A percentile compares a stretch with the other conserved stretches of the same genome.
Conservation (phyloP, 2,329 filamentous ascomycete genomes). For the Diplodia mutila region DNA sequence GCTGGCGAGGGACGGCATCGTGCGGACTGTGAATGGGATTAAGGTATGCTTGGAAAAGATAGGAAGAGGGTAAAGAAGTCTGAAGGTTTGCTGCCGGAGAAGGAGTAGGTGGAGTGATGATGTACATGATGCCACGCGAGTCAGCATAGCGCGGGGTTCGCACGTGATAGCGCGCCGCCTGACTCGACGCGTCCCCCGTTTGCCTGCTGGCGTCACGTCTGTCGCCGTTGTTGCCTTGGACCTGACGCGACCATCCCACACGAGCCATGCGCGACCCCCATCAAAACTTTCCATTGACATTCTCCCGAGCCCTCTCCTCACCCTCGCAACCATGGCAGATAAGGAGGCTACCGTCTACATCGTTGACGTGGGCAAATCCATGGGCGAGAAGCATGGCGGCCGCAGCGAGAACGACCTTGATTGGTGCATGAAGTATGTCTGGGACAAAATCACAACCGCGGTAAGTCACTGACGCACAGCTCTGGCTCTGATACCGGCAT, state of each 20-base stretch:
- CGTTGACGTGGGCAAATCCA: slow-evolving; percentile 84
- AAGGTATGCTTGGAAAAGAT: not conserved
- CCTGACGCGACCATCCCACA: not conserved
- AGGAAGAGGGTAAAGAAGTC: not conserved
- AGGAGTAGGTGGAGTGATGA: slow-evolving; percentile 22
- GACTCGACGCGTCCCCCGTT: slow-evolving; percentile 2
- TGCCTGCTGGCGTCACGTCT: slow-evolving; percentile 9
- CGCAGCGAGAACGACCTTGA: slow-evolving; percentile 81
- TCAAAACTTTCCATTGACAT: not conserved
- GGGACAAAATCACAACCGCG: slow-evolving; percentile 85
- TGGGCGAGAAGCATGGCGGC: slow-evolving; percentile 72
- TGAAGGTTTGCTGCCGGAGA: not conserved
- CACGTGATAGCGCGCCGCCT: slow-evolving; percentile 9
- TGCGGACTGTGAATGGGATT: slow-evolving; percentile 4
- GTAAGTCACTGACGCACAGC: slow-evolving; percentile 52
- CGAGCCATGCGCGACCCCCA: slow-evolving; percentile 8
- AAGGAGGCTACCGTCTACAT: slow-evolving; percentile 95
- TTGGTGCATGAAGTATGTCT: slow-evolving; percentile 88
- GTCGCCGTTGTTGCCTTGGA: slow-evolving; percentile 24
- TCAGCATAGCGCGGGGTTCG: not conserved
- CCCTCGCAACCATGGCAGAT: slow-evolving; percentile 67
- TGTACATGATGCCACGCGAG: slow-evolving; percentile 14
- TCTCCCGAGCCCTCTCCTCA: not conserved
- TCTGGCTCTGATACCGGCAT: not conserved
- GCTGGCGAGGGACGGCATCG: slow-evolving; percentile 51